Evolutionary conservation across 257 asterid genomes (phyloP), one percentile per base, ranked within the genome.

Genomic region (Apocynum venetum): DNA sequence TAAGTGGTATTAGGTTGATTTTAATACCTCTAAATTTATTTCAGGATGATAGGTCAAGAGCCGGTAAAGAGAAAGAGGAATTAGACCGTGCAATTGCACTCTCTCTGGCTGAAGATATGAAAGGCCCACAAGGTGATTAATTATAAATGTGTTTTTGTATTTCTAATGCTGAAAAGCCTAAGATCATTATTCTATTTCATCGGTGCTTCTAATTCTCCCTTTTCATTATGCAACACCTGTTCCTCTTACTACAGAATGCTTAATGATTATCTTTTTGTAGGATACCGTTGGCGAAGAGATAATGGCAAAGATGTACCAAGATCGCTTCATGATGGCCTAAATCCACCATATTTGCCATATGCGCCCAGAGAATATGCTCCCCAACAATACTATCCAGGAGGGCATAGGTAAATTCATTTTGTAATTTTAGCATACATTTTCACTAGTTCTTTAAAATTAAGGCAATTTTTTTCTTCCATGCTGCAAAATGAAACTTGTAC

Each of bases 11-110:
- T 4, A 11, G 9, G 53, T 20, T 3, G 52, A 43, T 14, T 8
- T 48, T 4, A 43, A 9, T 61, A 64, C 19, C 67, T 75, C 70
- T 53, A 63, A 66, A 85, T 60, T 19, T 79, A 80, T 79, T 79
- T 81, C 89, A 94, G 99, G 99, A 89, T 85, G 99, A 88, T 76
- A 89, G 86, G 20, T 48, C 96, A 69, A 86, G 92, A 71, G 78
- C 86, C 66, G 82, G 73, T 61, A 89, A 84, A 83, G 97, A 93
- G 61, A 88, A 87, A 72, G 96, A 91, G 83, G 99, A 96, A 81
- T 73, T 96, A 66, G 97, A 96, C 72, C 92, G 91, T 65, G 98
- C 98, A 60, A 88, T 89, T 81, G 95, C 96, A 40, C 95, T 87
- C 55, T 91, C 99, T 79, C 77, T 90, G 78, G 86, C 91, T 41